Base-by-base conservation (phyloP, 345 rosid species). In the Iberis pinnata region DNA sequence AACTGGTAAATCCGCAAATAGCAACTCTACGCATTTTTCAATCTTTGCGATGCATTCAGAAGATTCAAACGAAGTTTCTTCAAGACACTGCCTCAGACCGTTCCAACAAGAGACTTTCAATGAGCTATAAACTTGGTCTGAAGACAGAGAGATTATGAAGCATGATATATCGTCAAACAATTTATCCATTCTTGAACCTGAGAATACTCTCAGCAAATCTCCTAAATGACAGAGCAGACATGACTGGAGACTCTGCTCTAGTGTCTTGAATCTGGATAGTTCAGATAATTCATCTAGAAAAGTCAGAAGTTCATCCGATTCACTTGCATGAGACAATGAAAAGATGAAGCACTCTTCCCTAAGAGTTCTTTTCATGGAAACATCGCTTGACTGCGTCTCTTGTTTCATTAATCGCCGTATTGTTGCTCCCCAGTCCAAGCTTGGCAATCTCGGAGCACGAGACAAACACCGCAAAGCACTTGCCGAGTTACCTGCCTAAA, bases 351-450 rank as follows among this genome's bases (percentile, higher is more conserved):
- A 79, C 70, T 84, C 89, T 79, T 76, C 83, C 64, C 98, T 65
- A 42, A 86, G 80, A 33, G 43, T 66, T 61, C 63, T 73, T 62
- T 60, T 73, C 64, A 56, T 62, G 35, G 33, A 58, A 58, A 71
- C 58, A 60, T 76, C 53, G 43, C 73, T 76, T 54, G 75, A 59
- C 12, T 50, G 71, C 51, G 70, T 67, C 68, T 79, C 94, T 40
- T 67, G 88, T 76, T 78, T 90, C 98, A 84, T 84, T 73, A 79
- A 78, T 10, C 96, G 81, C 57, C 95, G 80, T 39, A 86, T 45
- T 31, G 84, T 74, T 45, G 80, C 77, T 50, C 90, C 95, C 96
- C 95, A 90, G 35, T 86, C 87, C 64, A 86, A 61, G 57, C 70
- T 68, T 31, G 96, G 95, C 53, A 90, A 70, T 73, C 95, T 79